Base-by-base conservation (phyloP, 2,329 filamentous ascomycete species). In the Fusarium domesticum region DNA sequence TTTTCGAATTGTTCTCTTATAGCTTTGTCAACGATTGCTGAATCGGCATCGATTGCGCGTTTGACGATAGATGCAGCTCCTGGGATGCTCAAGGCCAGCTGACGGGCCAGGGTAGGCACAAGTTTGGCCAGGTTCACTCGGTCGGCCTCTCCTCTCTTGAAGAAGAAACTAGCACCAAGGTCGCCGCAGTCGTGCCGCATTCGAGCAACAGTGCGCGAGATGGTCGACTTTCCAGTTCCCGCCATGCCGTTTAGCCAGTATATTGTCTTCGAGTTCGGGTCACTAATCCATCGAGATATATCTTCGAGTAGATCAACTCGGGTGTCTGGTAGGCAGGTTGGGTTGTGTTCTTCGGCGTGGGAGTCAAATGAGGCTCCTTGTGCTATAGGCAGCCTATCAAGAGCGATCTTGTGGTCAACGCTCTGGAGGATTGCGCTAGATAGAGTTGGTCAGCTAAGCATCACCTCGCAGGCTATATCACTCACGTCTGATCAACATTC, bases 181-280 rank as follows among this genome's bases (percentile, higher is more conserved):
- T 18, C 14, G 18, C 33, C 36, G 2, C 17, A 7, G 14, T 35
- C 8, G 6, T 15, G 8, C 3, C 25, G 35, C 31, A 6, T 6
- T 5, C 10, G 44, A 46, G 42, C 78, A 80, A 54, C 68, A 67
- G 53, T 70, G 64, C 65, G 60, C 23, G 38, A 61, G 6, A 70
- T 66, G 11, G 65, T 70, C 2, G 44, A 47, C 20, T 47, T 47
- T 18, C 44, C 35, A 2, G 39, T 47, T 14, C 44, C 44, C 3
- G 44, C 68, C 6, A 68, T 66, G 5, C 65, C 66, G 14, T 62
- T 64, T 1, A 70, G 57, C 66, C 62, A 70, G 39, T 67, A 67
- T 4, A 70, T 54, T 16, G 23, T 48, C 17, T 30, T 66, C 44
- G 15, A 38, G 35, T 11, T 51, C 16, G 6, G 43, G 47, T 28